Evolutionary conservation across 129 eudicot species (phyloP).

Genomic region (Calendula officinalis): DNA sequence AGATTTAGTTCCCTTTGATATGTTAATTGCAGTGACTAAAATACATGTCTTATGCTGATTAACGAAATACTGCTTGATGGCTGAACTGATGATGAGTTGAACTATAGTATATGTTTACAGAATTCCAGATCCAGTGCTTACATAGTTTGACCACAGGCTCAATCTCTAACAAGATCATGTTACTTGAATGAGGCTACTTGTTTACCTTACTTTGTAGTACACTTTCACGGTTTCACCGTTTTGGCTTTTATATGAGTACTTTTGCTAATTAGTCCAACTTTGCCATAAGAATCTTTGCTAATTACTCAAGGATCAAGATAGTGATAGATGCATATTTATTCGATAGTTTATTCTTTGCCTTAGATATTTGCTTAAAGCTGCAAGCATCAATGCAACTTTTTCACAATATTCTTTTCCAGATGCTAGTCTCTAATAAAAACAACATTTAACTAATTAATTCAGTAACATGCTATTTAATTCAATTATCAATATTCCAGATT

Average conservation of each 20-base stretch:
- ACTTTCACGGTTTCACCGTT: conserved; percentile 4
- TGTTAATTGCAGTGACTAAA: neutral
- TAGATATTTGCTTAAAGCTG: neutral
- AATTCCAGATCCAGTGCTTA: conserved; percentile 5
- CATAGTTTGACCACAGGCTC: conserved; percentile 8
- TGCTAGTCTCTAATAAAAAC: neutral
- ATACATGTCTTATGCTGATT: neutral
- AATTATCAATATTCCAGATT: too few species aligned
- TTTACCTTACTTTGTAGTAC: neutral
- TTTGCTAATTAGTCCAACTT: conserved; percentile 3
- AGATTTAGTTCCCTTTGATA: conserved; percentile 2
- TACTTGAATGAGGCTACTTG: conserved; percentile 9
- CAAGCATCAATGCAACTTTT: conserved; percentile 5
- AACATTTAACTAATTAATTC: neutral
- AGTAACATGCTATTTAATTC: neutral
- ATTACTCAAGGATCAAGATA: conserved; percentile 12
- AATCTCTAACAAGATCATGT: conserved; percentile 3
- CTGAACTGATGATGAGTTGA: neutral
- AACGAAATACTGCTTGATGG: neutral
- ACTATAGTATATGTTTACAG: neutral
- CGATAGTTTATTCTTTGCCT: neutral
- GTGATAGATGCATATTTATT: conserved; percentile 5
- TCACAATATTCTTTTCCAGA: neutral
- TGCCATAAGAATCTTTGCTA: neutral
- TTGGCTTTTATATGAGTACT: conserved; percentile 12